These are phyloP conservation scores for Anacardium occidentale DNA, from an alignment of 345 rosid species.

Conservation along the genomic window DNA sequence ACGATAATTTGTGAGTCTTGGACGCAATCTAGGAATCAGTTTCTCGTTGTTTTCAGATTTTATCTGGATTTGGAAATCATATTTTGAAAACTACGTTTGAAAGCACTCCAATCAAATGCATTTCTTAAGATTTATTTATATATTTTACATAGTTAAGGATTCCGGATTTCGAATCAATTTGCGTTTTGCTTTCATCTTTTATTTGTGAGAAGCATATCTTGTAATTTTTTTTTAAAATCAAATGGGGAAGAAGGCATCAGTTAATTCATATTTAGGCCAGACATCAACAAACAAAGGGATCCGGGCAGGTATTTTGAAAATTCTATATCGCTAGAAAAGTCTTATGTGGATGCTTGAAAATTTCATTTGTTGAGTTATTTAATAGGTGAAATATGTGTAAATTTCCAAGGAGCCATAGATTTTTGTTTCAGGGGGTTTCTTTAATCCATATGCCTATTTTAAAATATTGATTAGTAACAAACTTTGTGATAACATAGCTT, in stretches of 20 bases:
- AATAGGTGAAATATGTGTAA: not conserved
- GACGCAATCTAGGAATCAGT: not conserved
- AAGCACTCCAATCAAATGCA: not conserved
- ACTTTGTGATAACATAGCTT: not conserved
- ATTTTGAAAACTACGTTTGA: not conserved
- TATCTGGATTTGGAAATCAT: too few relatives aligned
- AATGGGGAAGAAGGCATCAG: not conserved
- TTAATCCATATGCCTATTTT: not conserved
- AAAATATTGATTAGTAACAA: not conserved
- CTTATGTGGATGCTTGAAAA: not conserved
- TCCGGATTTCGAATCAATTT: not conserved
- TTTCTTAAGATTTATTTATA: too few relatives aligned
- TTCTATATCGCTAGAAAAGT: not conserved
- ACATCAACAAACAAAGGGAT: not conserved
- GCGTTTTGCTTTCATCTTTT: not conserved
- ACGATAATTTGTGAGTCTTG: not conserved
- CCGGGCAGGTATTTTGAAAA: not conserved
- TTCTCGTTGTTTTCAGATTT: too few relatives aligned
- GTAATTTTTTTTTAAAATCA: not conserved
- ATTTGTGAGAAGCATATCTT: not conserved
- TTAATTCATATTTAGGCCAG: not conserved
- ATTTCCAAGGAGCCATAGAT: not conserved
- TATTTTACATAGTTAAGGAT: not conserved
- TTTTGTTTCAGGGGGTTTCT: not conserved
- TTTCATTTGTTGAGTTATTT: not conserved